Percentiles rank a stretch among this genome's conserved stretches.
Conservation (phyloP, 352 stramenopile genomes). For the Bremia lactucae region DNA sequence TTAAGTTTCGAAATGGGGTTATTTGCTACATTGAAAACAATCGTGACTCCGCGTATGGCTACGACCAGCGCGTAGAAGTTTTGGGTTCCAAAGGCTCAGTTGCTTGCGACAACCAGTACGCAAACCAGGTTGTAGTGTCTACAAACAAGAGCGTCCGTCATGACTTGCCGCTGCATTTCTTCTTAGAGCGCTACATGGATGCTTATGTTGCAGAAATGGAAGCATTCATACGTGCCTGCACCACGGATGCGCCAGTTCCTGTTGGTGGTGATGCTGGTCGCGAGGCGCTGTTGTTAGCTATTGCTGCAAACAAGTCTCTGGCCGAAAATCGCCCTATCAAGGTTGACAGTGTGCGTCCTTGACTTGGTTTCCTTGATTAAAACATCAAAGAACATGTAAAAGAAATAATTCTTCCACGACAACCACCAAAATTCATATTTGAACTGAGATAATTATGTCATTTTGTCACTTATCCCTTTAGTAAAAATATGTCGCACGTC, state of each 20-base stretch:
- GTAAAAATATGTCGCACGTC: no score
- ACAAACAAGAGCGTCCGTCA: slow-evolving; percentile 31
- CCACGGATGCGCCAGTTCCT: slow-evolving; percentile 25
- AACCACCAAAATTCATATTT: no score
- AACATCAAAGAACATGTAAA: background rate
- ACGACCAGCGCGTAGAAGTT: slow-evolving; percentile 91
- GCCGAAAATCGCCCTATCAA: slow-evolving; percentile 61
- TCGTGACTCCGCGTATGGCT: slow-evolving; percentile 88
- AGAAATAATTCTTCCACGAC: background rate
- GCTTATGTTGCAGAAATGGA: slow-evolving; percentile 66
- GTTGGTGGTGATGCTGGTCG: slow-evolving; percentile 49
- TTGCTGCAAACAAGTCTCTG: slow-evolving; percentile 58
- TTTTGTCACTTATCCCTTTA: no score
- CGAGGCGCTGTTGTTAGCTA: slow-evolving; percentile 52
- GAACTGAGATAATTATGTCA: no score
- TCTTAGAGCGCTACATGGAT: slow-evolving; percentile 90
- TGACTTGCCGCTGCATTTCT: slow-evolving; percentile 92
- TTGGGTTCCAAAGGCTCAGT: slow-evolving; percentile 88
- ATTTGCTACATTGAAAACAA: slow-evolving; percentile 92
- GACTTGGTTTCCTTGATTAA: no score
- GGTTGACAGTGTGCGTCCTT: slow-evolving; percentile 32
- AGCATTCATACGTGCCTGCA: slow-evolving; percentile 54
- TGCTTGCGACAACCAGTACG: slow-evolving; percentile 89
- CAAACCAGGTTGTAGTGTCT: slow-evolving; percentile 74
- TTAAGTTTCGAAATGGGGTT: slow-evolving; percentile 86